Evolutionary conservation across 2,329 filamentous ascomycete species (phyloP), one percentile per base, ranked within the genome.

Genomic region (Dactylonectria estremocensis): DNA sequence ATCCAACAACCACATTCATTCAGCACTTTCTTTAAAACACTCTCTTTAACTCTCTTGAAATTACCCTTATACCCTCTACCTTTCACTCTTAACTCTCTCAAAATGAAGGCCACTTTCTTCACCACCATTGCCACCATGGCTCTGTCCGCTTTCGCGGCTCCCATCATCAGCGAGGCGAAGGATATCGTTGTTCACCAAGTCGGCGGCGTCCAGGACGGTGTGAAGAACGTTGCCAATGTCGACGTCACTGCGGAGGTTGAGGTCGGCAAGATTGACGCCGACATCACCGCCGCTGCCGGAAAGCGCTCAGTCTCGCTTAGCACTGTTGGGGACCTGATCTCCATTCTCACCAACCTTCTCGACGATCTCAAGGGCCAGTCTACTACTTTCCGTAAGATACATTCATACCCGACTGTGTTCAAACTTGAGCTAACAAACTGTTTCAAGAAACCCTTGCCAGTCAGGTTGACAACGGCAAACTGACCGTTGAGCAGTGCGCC

Each of bases 51-150:
- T 43, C 40, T 43, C 8, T 28, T 53, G 5, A 31, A 53, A 20
- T 13, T 16, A 53, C 31, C 14, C 14, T 43, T 43, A n/a, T 8
- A 46, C 33, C n/a, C 13, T 53, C 35, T 53, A 20, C 31, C 10
- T 18, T 5, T 18, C n/a, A 35, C 3, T 10, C 16, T 35, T n/a
- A 35, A 7, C 33, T 53, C 28, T 53, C 20, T 53, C 31, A 53
- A 6, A 10, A 53, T 53, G 50, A 53, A 53, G 50, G 50, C 50
- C 31, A 28, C 50, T 53, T 53, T 53, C 31, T 53, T 53, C n/a
- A 53, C 28, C 28, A 18, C 50, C 7, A 6, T 53, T 11, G 50
- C 50, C 50, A 20, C 50, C 50, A 35, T 53, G 50, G 31, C 50
- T 4, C 11, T 35, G n/a, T 35, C 50, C 10, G 50, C 31, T 18